Evolutionary conservation across 129 eudicot genomes (phyloP), one percentile per base, ranked within the genome.

Genomic region (Deinandra increscens): DNA sequence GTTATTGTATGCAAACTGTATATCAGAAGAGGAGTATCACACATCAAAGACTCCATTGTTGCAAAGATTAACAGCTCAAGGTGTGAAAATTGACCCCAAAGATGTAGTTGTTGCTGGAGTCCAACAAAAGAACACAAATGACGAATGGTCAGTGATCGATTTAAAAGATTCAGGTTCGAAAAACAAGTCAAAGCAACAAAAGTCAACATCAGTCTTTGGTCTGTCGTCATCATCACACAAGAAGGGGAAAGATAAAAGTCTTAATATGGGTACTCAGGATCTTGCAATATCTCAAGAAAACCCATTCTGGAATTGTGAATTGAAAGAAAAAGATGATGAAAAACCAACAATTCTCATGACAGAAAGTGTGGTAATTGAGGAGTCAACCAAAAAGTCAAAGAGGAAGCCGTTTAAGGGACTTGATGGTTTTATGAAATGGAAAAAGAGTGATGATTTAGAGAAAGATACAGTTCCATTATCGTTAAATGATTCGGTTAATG

Each of bases 1-100:
- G 79, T 79, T 94, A 9, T 23, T 87, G 31, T 85, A 90, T 82
- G 97, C 91, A 49, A 86, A 87, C 62, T 90, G 97, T 71, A 94
- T 94, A 81, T 48, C 99, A 7, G 95, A 81, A 54, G 99, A 90
- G 50, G 99, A 94, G 79, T 90, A 94, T 67, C 99, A 94, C 54
- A 76, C 89, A 9, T 94, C 99, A 18, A 89, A 94, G 81, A 74
- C 87, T 69, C 97, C 99, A 26, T 75, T 94, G 78, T 13, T 94
- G 68, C 99, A 90, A 71, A 87, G 93, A 58, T 75, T 89, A 62
- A 85, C 96, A 45, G 88, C 85, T 72, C 99, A 89, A 83, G 97
- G 99, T 64, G 97, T 73, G 23, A 88, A 81, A 82, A 83, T 93
- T 23, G 88, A 83, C 63, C 85, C 92, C 1, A 87, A 74, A 73